These are phyloP conservation scores for Phaeosphaeriaceae sp. DNA, from an alignment of 2,329 filamentous ascomycete species.

Conservation along the genomic window DNA sequence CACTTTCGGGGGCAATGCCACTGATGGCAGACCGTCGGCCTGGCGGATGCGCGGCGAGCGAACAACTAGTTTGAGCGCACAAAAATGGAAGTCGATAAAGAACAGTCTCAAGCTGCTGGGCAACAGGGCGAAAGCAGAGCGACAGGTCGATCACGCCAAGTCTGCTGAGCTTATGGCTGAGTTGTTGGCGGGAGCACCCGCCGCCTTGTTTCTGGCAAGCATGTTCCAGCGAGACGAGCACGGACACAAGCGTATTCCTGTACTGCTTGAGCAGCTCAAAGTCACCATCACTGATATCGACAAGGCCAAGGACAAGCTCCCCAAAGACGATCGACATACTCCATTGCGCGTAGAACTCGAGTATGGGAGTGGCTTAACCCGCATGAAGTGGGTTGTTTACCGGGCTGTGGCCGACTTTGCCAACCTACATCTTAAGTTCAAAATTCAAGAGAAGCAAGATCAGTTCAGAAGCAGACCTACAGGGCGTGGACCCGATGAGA, in stretches of 20 bases:
- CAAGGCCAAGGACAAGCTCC: conserved; percentile 40
- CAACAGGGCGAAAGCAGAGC: conserved; percentile 81
- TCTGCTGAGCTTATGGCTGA: conserved; percentile 97
- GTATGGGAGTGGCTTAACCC: conserved; percentile 91
- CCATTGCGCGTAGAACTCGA: conserved; percentile 92
- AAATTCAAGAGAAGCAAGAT: conserved; percentile 81
- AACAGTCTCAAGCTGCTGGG: conserved; percentile 80
- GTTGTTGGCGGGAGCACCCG: conserved; percentile 87
- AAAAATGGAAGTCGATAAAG: conserved; percentile 93
- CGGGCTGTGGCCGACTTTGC: conserved; percentile 87
- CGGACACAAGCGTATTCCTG: conserved; percentile 91
- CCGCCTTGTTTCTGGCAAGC: conserved; percentile 90
- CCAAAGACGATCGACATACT: conserved; percentile 68
- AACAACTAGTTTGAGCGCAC: conserved; percentile 62
- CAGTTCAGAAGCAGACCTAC: conserved; percentile 71
- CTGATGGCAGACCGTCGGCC: conserved; percentile 49
- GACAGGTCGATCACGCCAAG: conserved; percentile 88
- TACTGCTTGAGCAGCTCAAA: conserved; percentile 93
- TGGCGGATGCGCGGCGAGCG: conserved; percentile 55
- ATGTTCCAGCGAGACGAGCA: conserved; percentile 99
- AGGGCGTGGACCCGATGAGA: conserved; percentile 22
- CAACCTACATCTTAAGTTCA: conserved; percentile 93
- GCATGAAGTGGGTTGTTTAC: conserved; percentile 96
- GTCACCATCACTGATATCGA: conserved; percentile 82
- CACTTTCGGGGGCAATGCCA: conserved; percentile 47